Conservation (phyloP, 2,329 filamentous ascomycete species). For the Byssochlamys sp. region DNA sequence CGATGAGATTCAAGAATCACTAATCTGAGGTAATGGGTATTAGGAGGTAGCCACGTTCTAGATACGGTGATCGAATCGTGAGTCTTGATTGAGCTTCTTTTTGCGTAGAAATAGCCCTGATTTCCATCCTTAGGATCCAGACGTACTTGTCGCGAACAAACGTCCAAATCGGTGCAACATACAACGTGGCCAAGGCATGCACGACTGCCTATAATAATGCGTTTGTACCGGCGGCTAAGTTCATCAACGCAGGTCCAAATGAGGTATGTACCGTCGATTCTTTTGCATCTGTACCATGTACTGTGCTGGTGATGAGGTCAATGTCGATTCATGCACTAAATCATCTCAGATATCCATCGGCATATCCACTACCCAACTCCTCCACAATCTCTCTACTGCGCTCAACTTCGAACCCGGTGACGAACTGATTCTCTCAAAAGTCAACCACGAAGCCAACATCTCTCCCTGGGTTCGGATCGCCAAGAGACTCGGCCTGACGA, state of each 20-base stretch:
- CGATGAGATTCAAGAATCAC: background rate
- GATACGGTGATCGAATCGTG: constrained; percentile 58
- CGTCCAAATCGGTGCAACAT: constrained; percentile 66
- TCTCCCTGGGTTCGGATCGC: constrained; percentile 64
- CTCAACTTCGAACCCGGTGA: constrained; percentile 47
- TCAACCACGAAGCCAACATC: constrained; percentile 72
- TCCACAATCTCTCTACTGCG: constrained; percentile 58
- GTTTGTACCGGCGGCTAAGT: constrained; percentile 56
- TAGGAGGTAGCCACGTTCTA: constrained; percentile 63
- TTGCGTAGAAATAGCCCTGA: background rate
- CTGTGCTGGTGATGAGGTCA: background rate
- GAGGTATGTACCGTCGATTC: constrained; percentile 47
- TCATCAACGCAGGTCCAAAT: constrained; percentile 57
- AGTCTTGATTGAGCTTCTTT: constrained; percentile 16
- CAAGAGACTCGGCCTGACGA: constrained; percentile 45
- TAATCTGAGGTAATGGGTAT: background rate
- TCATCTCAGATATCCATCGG: constrained; percentile 42
- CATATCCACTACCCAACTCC: constrained; percentile 64
- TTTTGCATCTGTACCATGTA: background rate
- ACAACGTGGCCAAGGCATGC: constrained; percentile 51
- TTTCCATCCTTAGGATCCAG: constrained; percentile 41
- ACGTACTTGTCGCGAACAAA: constrained; percentile 60
- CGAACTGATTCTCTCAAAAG: constrained; percentile 59
- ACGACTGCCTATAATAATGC: constrained; percentile 52
- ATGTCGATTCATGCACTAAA: background rate